These are phyloP conservation scores for Blastobotrys malaysiensis DNA, from an alignment of 1,139 yeast species.

Conservation along the genomic window DNA sequence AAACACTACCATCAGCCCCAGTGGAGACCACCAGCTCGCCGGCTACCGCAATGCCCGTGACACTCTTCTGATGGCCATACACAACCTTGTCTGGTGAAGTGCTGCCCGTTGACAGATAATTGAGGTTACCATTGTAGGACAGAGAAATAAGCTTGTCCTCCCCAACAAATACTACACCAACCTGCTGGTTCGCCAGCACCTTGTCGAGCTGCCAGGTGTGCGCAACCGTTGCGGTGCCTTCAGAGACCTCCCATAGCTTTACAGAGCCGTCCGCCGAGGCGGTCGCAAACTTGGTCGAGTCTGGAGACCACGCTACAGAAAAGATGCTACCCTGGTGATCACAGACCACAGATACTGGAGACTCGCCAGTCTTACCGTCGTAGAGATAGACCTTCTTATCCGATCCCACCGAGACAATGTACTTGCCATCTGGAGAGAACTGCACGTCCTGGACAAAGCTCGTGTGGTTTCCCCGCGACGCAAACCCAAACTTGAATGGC, in stretches of 20 bases:
- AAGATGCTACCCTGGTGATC: conserved; percentile 76
- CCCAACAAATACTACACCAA: conserved; percentile 69
- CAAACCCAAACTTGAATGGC: conserved; percentile 78
- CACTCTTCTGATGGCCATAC: conserved; percentile 75
- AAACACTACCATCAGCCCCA: conserved; percentile 83
- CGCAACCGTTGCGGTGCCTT: conserved; percentile 17
- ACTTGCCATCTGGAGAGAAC: conserved; percentile 67
- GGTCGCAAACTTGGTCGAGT: conserved; percentile 57
- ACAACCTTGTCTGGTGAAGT: conserved; percentile 42
- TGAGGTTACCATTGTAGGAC: conserved; percentile 66
- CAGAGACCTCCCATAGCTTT: conserved; percentile 53
- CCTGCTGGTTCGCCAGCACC: conserved; percentile 59
- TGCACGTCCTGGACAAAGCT: conserved; percentile 77
- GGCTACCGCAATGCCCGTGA: conserved; percentile 51
- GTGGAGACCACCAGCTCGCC: conserved; percentile 40
- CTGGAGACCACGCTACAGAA: conserved; percentile 64
- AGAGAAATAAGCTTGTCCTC: conserved; percentile 56
- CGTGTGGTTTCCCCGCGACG: conserved; percentile 68
- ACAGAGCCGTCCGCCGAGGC: conserved; percentile 79
- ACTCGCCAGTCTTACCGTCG: conserved; percentile 86
- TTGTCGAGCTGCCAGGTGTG: conserved; percentile 29
- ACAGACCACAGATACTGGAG: conserved; percentile 45
- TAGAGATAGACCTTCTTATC: conserved; percentile 74
- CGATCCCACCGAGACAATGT: conserved; percentile 77
- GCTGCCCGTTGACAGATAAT: conserved; percentile 45